Percentiles rank a stretch among this genome's conserved stretches.
phyloP scores from a whole-genome alignment of 805 yeast genomes.

The Metschnikowia lachancei region DNA sequence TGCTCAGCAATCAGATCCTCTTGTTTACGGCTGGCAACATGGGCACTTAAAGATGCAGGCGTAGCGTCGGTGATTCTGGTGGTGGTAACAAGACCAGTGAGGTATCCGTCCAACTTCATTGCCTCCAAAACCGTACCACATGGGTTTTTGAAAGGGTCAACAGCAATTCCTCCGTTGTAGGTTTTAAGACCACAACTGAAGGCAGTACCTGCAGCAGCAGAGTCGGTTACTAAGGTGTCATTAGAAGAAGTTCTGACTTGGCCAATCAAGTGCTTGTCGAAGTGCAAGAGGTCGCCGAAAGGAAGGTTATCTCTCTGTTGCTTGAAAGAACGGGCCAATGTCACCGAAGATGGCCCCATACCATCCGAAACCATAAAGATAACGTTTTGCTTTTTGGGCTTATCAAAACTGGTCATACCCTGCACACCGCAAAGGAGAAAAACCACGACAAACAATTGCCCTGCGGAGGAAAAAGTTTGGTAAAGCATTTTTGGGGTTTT shows the following conservation, averaged over 20 bases:
- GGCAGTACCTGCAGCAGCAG: conserved; percentile 98
- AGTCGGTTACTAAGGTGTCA: conserved; percentile 78
- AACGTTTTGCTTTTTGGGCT: conserved; percentile 59
- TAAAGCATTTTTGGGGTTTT: no score
- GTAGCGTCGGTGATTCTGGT: conserved; percentile 94
- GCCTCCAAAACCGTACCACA: conserved; percentile 90
- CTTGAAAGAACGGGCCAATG: conserved; percentile 72
- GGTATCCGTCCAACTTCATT: conserved; percentile 73
- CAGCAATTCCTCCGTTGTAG: conserved; percentile 92
- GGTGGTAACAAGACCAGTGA: conserved; percentile 88
- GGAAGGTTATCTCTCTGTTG: conserved; percentile 58
- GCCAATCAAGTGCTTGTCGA: conserved; percentile 76
- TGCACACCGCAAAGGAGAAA: no score
- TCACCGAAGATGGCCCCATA: conserved; percentile 86
- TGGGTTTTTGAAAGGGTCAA: conserved; percentile 61
- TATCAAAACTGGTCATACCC: neutral
- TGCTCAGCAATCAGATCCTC: conserved; percentile 87
- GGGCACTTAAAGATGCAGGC: conserved; percentile 86
- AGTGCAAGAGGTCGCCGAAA: conserved; percentile 51
- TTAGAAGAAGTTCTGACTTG: conserved; percentile 80
- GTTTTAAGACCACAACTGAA: conserved; percentile 81
- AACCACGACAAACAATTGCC: no score
- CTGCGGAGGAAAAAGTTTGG: no score
- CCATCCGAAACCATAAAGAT: conserved; percentile 92
- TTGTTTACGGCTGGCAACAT: conserved; percentile 69